These are phyloP conservation scores for Auriscalpium microsporum DNA, from an alignment of 768 basidiomycete genomes.

Conservation along the genomic window DNA sequence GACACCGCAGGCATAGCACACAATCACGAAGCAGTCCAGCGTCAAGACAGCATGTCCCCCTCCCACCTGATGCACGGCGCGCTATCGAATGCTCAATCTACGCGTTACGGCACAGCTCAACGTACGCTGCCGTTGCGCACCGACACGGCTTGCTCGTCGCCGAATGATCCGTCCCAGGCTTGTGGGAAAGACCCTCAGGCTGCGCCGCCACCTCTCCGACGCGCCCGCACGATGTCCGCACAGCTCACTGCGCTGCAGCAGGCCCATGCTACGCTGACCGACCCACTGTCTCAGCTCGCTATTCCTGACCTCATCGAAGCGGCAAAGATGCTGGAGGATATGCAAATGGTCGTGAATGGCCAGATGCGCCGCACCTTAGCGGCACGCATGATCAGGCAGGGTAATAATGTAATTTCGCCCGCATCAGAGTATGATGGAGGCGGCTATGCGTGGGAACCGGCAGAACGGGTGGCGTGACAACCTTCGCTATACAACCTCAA, in stretches of 20 bases:
- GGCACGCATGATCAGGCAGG: background rate
- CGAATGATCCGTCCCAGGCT: conserved; percentile 1
- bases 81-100: no score
- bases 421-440: no score
- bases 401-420: no score
- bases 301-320: conserved; percentile 42
- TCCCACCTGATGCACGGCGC: no score
- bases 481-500: no score
- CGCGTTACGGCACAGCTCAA: background rate
- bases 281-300: conserved; percentile 38
- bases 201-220: conserved; percentile 20
- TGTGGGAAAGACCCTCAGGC: background rate
- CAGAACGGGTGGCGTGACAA: no score
- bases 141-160: background rate
- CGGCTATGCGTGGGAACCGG: no score
- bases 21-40: no score
- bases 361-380: conserved; percentile 23
- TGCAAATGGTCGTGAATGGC: conserved; percentile 38
- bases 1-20: background rate
- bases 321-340: conserved; percentile 35
- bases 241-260: conserved; percentile 36
- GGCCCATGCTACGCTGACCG: conserved; percentile 34
- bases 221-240: conserved; percentile 32
- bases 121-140: background rate
- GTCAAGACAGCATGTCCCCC: no score